Evolutionary conservation across 495 filamentous ascomycete species (phyloP).

Genomic region (Penicillium psychrofluorescens): DNA sequence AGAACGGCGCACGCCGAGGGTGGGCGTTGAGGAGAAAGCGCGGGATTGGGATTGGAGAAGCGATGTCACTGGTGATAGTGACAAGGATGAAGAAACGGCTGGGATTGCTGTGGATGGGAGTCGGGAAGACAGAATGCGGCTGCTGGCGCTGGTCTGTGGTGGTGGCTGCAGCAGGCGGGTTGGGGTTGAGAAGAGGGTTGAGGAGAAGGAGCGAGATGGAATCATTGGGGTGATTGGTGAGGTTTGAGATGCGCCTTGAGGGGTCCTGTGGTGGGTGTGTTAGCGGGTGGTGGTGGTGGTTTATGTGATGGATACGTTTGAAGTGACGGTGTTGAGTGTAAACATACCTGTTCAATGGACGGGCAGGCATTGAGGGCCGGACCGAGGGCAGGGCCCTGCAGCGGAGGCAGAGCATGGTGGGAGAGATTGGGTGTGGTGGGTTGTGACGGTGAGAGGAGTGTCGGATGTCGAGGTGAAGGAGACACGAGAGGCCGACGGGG

Average conservation of each 20-base stretch:
- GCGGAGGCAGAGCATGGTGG: conserved; percentile 27
- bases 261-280: not conserved
- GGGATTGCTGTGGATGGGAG: conserved; percentile 8
- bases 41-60: conserved; percentile 16
- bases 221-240: not conserved
- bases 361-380: conserved; percentile 10
- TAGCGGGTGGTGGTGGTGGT: conserved; percentile 3
- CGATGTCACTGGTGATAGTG: conserved; percentile 1
- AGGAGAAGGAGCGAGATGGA: conserved; percentile 18
- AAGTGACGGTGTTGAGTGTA: not conserved
- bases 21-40: conserved; percentile 34
- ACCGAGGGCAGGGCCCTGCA: conserved; percentile 26
- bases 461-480: not conserved
- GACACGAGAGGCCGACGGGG: conserved; percentile 1
- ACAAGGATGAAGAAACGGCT: conserved; percentile 15
- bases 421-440: not conserved
- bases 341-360: conserved; percentile 17
- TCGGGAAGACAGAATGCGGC: conserved; percentile 16
- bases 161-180: conserved; percentile 2
- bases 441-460: too few relatives aligned
- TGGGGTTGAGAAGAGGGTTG: conserved; percentile 22
- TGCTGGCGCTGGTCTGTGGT: conserved; percentile 2
- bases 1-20: conserved; percentile 46
- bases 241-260: too few relatives aligned
- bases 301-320: not conserved